Evolutionary conservation across 768 basidiomycete species (phyloP), one percentile per base, ranked within the genome.

Genomic region (Psilocybe sp.): DNA sequence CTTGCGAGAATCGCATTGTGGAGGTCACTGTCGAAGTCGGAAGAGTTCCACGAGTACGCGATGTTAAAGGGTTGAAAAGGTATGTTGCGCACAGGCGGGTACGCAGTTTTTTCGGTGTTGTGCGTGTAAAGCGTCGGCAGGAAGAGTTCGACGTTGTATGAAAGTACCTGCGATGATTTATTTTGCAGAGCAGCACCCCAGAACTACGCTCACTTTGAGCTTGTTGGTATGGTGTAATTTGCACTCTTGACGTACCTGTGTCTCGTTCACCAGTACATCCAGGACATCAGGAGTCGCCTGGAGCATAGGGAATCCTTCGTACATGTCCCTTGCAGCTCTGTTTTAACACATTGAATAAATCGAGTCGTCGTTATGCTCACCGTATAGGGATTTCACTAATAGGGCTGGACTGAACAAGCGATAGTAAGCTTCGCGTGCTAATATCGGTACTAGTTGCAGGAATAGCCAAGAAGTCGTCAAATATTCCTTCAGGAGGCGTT

Each of bases 131-230:
- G 49, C 40, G 57, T 48, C 1, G 76, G 62, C 1, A 79, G 66
- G 69, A 82, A 74, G 1, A 79, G 78, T 49, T 84, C 80, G 39
- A 79, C 69, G 43, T 70, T 73, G 58, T 81, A 80, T 1, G 72
- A 73, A 42, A 75, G 54, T 36, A 8, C 61, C 60, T n/a, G 65
- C 53, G 19, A 70, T 52, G 28, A 67, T 23, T 48, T 51, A 7
- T 38, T 53, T 13, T 55, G 58, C 9, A 71, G 63, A 1, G 46
- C 47, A 5, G 52, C 48, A 14, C 79, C 76, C 76, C 75, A 80
- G 60, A 74, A 74, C 77, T 82, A 4, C 15, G 20, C n/a, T 34
- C 32, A 10, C n/a, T n/a, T 41, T 5, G 18, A 14, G 16, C 19
- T 40, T 14, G 11, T 3, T 18, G 14, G 20, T 11, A 19, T 34